Percentiles rank a stretch among this genome's conserved stretches.
phyloP scores from a whole-genome alignment of 1,139 yeast species.

The Zygosaccharomyces sapae region DNA sequence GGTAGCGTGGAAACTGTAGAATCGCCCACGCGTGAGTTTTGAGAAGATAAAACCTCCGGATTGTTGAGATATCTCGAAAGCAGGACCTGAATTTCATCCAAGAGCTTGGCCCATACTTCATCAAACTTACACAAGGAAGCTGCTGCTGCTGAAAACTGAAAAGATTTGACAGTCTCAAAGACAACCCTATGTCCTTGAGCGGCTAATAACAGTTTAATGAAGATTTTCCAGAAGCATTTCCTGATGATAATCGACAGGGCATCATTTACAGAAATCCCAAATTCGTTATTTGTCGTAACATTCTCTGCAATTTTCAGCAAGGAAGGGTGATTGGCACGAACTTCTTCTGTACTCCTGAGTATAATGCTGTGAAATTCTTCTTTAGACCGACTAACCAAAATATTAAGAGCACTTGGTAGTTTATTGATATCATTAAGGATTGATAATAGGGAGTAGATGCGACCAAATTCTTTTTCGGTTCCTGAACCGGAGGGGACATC shows the following conservation, averaged over 20 bases:
- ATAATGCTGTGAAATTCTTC: conserved; percentile 52
- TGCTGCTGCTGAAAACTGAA: conserved; percentile 31
- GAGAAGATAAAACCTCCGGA: conserved; percentile 13
- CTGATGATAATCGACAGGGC: conserved; percentile 56
- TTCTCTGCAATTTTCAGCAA: conserved; percentile 31
- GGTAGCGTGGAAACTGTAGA: conserved; percentile 15
- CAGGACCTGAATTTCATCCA: conserved; percentile 54
- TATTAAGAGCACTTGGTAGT: conserved; percentile 56
- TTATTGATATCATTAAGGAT: conserved; percentile 62
- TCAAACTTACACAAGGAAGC: conserved; percentile 43
- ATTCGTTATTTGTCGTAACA: conserved; percentile 26
- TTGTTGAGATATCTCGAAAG: conserved; percentile 25
- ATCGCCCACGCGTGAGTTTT: conserved; percentile 9
- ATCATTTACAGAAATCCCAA: conserved; percentile 41
- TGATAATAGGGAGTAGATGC: conserved; percentile 43
- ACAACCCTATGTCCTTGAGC: conserved; percentile 69
- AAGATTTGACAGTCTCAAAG: conserved; percentile 47
- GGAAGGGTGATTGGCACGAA: conserved; percentile 51
- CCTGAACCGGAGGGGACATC: conserved; percentile 1
- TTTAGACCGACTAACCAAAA: conserved; percentile 47
- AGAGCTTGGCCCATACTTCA: conserved; percentile 55
- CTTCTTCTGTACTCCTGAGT: conserved; percentile 60
- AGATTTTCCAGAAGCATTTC: conserved; percentile 67
- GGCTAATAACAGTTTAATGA: conserved; percentile 57
- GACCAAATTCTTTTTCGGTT: conserved; percentile 19